Percentiles rank a stretch among this genome's conserved stretches.
phyloP scores from a whole-genome alignment of 2,329 filamentous ascomycete species.

The Xylariaceae sp. region DNA sequence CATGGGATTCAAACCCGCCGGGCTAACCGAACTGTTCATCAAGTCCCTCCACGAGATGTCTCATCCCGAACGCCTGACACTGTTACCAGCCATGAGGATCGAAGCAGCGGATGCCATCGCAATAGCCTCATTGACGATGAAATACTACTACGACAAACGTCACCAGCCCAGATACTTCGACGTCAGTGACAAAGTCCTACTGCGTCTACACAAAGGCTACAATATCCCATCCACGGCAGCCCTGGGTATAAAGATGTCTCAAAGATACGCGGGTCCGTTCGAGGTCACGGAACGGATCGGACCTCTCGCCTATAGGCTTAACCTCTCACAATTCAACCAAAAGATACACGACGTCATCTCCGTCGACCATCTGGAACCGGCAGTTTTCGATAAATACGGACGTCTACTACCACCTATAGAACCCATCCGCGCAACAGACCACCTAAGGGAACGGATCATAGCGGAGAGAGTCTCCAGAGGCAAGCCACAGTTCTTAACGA shows the following conservation, averaged over 20 bases:
- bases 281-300: no score
- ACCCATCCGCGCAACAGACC: neutral
- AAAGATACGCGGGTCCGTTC: constrained; percentile 4
- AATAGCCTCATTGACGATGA: neutral
- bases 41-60: neutral
- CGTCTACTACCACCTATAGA: neutral
- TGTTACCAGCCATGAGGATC: no score
- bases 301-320: neutral
- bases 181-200: neutral
- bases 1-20: neutral
- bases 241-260: neutral
- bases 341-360: constrained; percentile 6
- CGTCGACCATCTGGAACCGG: constrained; percentile 3
- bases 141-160: neutral
- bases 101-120: neutral
- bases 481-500: neutral
- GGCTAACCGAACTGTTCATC: neutral
- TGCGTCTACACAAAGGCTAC: no score
- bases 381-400: neutral
- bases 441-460: neutral
- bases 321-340: neutral
- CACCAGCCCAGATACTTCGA: constrained; percentile 2
- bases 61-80: no score
- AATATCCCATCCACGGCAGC: neutral
- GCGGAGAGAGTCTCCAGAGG: neutral